Evolutionary conservation across 1,139 yeast genomes (phyloP).

Genomic region (Yamadazyma spencermartinsiae): DNA sequence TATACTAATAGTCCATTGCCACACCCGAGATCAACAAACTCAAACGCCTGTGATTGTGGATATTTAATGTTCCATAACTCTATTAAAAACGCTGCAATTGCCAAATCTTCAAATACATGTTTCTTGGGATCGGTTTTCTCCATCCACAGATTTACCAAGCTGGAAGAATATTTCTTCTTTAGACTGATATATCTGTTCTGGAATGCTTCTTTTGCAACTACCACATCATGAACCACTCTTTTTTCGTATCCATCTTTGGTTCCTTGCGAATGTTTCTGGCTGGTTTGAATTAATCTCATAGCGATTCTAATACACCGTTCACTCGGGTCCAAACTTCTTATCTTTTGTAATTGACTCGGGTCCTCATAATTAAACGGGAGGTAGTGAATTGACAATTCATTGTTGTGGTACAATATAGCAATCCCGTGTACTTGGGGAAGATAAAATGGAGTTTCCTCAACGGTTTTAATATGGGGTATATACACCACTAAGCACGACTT

Average conservation of each 20-base stretch:
- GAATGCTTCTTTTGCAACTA: constrained; percentile 78
- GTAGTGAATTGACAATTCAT: constrained; percentile 75
- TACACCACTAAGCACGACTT: constrained; percentile 63
- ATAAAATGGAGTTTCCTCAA: constrained; percentile 80
- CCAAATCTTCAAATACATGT: constrained; percentile 95
- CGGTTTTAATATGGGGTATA: constrained; percentile 64
- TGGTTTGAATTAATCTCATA: constrained; percentile 72
- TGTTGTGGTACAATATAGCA: constrained; percentile 61
- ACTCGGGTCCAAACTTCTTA: constrained; percentile 39
- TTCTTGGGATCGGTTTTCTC: constrained; percentile 94
- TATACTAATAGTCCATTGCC: constrained; percentile 90
- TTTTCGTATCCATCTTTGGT: constrained; percentile 83
- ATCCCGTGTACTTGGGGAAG: constrained; percentile 81
- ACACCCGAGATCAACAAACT: constrained; percentile 90
- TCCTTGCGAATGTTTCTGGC: constrained; percentile 81
- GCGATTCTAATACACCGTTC: constrained; percentile 82
- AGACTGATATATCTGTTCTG: constrained; percentile 80
- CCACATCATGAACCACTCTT: constrained; percentile 83
- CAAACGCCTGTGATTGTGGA: constrained; percentile 43
- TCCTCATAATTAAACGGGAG: constrained; percentile 53
- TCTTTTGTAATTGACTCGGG: constrained; percentile 18
- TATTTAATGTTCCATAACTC: constrained; percentile 77
- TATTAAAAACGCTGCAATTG: constrained; percentile 93
- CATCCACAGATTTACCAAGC: constrained; percentile 80
- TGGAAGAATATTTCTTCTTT: constrained; percentile 79